Base-by-base conservation (phyloP, 2,329 filamentous ascomycete species). In the Parafenestella ontariensis region DNA sequence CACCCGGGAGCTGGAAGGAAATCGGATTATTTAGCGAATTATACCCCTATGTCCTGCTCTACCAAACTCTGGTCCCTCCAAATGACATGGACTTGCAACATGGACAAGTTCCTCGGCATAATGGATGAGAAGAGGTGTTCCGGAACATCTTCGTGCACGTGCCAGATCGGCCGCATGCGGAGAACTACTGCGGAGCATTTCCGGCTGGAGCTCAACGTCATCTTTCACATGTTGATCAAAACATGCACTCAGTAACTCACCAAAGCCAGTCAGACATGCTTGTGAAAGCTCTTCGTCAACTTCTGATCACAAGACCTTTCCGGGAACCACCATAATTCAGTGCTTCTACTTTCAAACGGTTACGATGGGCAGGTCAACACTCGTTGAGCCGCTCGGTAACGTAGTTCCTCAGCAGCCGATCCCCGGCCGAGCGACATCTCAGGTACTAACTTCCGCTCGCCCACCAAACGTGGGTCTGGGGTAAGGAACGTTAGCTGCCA, bases 381-480 rank as follows among this genome's bases (percentile, higher is more conserved):
- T 50, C 21, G 17, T 53, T 20, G 37, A 24, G 37, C 18, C 17
- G 40, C 50, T 54, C 52, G 61, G 61, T 45, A 61, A 61, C 42
- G 41, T 52, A 52, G 47, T 48, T 55, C 46, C 56, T 53, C 10
- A 17, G 37, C 61, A 71, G 64, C 70, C 68, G 69, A 69, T 66
- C 50, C 34, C 61, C 62, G 58, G 63, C 69, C 69, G 65, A 68
- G 64, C 61, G 60, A 64, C 52, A 60, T 54, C 56, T 60, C 56
- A 46, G 41, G 45, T 52, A 37, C 43, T 58, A 64, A 54, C 61
- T 68, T 74, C 72, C 72, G 72, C 64, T 74, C 71, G 71, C 59
- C 71, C 72, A 72, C 68, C 50, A 61, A 26, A 52, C 47, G 56
- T 59, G 56, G 62, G 69, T 72, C 67, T 69, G 69, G 69, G 68